Evolutionary conservation across 495 filamentous ascomycete genomes (phyloP), one percentile per base, ranked within the genome.

Genomic region (Ramalina peruviana): DNA sequence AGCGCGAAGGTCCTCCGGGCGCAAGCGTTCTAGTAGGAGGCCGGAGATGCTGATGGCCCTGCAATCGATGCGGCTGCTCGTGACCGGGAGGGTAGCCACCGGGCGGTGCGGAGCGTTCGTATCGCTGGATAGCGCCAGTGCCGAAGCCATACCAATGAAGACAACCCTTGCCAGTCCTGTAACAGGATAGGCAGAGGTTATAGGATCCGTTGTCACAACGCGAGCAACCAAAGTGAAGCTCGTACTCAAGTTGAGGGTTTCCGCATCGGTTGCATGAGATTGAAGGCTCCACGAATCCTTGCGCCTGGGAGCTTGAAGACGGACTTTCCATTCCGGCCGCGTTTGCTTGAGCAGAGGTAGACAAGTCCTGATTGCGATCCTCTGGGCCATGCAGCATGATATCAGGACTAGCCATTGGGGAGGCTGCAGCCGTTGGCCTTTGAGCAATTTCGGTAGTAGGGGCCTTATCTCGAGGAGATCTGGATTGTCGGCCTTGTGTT

Each of bases 111-210:
- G 65, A 54, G 13, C 60, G 59, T 49, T 74, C 62, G 40, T 79
- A 88, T n/a, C 69, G 72, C 16, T 67, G 64, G 57, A 73, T 67
- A 1, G 85, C 83, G 10, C 72, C 72, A 49, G 73, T 58, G 21
- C 80, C 79, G 60, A 92, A 92, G 11, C 87, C 86, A 49, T 73
- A 81, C 83, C 85, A 92, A 53, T 84, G 70, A 3, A 78, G 69
- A 63, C 88, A 94, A 20, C 88, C 86, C 58, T 71, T 72, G n/a
- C 79, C 76, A 25, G 61, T 45, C 30, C 85, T 80, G 63, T 86
- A 94, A 66, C 88, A 95, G 53, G 71, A 72, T 2, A 83, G 65
- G 57, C 88, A 95, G 17, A 94, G 68, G 60, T 88, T 80, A 68
- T 76, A 90, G 21, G 72, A 65, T 2, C 85, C 86, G n/a, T 70